Evolutionary conservation across 2,329 filamentous ascomycete species (phyloP).

Genomic region (Cytospora schulzeri): DNA sequence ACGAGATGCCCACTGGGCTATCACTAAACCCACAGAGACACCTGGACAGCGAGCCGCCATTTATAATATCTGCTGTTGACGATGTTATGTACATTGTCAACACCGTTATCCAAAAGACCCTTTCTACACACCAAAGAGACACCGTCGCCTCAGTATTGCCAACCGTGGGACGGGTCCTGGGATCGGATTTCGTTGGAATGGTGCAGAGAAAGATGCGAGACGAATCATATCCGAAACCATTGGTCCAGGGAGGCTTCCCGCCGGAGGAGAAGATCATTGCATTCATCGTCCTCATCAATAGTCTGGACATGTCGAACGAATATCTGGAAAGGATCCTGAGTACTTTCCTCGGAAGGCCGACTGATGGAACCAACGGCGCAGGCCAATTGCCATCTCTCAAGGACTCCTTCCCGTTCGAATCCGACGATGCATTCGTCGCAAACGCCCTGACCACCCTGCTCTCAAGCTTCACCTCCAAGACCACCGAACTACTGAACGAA

Average conservation of each 20-base stretch:
- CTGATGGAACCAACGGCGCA: slow-evolving; percentile 39
- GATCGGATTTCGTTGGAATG: slow-evolving; percentile 93
- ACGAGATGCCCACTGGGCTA: slow-evolving; percentile 81
- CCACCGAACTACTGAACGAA: slow-evolving; percentile 79
- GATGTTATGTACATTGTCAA: slow-evolving; percentile 99
- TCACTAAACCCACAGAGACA: slow-evolving; percentile 73
- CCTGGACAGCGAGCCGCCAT: slow-evolving; percentile 77
- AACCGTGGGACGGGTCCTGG: slow-evolving; percentile 76
- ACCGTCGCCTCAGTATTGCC: slow-evolving; percentile 79
- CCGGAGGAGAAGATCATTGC: slow-evolving; percentile 86
- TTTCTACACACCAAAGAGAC: slow-evolving; percentile 81
- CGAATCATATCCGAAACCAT: slow-evolving; percentile 83
- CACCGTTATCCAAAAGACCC: slow-evolving; percentile 80
- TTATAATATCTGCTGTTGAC: slow-evolving; percentile 93
- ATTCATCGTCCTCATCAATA: slow-evolving; percentile 94
- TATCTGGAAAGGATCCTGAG: slow-evolving; percentile 87
- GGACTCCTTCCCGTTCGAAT: slow-evolving; percentile 77
- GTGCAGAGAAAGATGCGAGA: slow-evolving; percentile 97
- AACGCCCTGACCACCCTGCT: slow-evolving; percentile 70
- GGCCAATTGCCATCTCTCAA: slow-evolving; percentile 50
- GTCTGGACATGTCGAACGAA: slow-evolving; percentile 87
- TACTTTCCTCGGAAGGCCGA: slow-evolving; percentile 57
- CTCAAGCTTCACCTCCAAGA: slow-evolving; percentile 73
- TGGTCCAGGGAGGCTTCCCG: slow-evolving; percentile 77
- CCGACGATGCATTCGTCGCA: slow-evolving; percentile 71